Base-by-base conservation (phyloP, 768 basidiomycete genomes). In the Mycena galopus region DNA sequence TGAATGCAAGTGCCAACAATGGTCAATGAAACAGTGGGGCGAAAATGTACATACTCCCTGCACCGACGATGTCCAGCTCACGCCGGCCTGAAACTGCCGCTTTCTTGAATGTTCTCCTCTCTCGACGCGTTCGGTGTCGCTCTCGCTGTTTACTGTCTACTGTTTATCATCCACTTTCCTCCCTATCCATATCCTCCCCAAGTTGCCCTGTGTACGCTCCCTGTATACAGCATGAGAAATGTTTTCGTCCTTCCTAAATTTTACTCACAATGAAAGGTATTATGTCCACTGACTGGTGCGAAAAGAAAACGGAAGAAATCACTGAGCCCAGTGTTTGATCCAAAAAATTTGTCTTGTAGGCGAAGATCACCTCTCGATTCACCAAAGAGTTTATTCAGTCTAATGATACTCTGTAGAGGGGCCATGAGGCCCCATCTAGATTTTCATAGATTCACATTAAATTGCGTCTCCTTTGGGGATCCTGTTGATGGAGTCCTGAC, bases 131-230 rank as follows among this genome's bases (percentile, higher is more conserved):
- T 50, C 23, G 47, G 47, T 5, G 47, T 50, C 8, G 23, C 47
- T 50, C n/a, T 50, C 47, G 47, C 47, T 50, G 47, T 50, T 50
- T 50, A 50, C 47, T n/a, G 47, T 23, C 47, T 50, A 50, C 47
- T 50, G 47, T 50, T 50, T 50, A 50, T 50, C 47, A 50, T 50
- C 47, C 47, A 50, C 47, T 50, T 50, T 50, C 47, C 47, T 50
- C 47, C 47, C 47, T 50, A 50, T 50, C 47, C 47, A 50, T 25
- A 50, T 50, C 23, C 47, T 50, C 47, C 47, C 47, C 47, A 50
- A 50, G 47, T 50, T 50, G 19, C 47, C 47, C 47, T 50, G 47
- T 50, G n/a, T 50, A 50, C 47, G 21, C 47, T 50, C n/a, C 47
- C 47, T n/a, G 47, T 50, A 50, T 50, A 50, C 47, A 50, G 47